These are phyloP conservation scores for Capsella bursapastoris DNA, from an alignment of 345 rosid species.

Conservation along the genomic window DNA sequence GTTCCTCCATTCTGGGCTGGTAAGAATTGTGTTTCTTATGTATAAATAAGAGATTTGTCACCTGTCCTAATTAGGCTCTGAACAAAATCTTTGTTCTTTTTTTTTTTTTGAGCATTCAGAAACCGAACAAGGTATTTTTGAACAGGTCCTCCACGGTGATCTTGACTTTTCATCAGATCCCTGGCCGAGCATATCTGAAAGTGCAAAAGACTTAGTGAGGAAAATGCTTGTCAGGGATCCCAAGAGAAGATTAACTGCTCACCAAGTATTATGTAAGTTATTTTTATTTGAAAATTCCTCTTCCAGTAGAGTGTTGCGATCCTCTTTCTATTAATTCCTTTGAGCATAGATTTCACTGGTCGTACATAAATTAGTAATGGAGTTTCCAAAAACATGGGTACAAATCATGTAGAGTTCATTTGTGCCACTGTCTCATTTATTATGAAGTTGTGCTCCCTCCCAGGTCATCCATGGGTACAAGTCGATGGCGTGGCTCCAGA, in stretches of 20 bases:
- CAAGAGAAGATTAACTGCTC: conserved; percentile 71
- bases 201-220: conserved; percentile 86
- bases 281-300: conserved; percentile 8
- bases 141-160: conserved; percentile 82
- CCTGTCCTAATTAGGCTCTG: conserved; percentile 10
- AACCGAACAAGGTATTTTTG: conserved; percentile 83
- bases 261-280: conserved; percentile 81
- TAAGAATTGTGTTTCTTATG: conserved; percentile 36
- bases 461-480: conserved; percentile 96
- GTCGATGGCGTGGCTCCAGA: conserved; percentile 85
- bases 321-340: neutral
- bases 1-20: conserved; percentile 99
- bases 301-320: neutral
- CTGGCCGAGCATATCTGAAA: conserved; percentile 85
- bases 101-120: conserved; percentile 51
- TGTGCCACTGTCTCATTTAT: conserved; percentile 7
- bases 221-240: conserved; percentile 89
- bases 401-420: conserved; percentile 12
- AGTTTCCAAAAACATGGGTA: neutral
- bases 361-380: conserved; percentile 12
- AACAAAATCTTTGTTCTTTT: conserved; percentile 3
- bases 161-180: conserved; percentile 86
- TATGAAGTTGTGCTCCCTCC: conserved; percentile 21
- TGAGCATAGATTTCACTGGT: conserved; percentile 18
- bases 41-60: neutral